phyloP scores from a whole-genome alignment of 345 rosid genomes.

The Boechera retrofracta region DNA sequence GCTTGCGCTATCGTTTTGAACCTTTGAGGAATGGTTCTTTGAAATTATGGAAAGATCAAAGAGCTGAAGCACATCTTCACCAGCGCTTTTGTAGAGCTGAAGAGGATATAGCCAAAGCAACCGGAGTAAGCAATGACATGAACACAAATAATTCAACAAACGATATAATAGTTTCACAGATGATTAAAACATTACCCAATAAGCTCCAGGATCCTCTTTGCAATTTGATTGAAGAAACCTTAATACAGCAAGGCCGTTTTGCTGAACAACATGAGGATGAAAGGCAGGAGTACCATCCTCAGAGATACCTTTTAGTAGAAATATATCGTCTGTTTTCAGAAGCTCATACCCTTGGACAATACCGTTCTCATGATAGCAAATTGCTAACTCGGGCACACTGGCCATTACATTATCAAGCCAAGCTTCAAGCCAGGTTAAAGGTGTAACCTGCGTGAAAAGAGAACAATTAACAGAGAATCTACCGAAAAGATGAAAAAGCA shows the following conservation, averaged over 20 bases:
- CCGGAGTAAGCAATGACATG: conserved; percentile 1
- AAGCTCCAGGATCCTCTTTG: conserved; percentile 97
- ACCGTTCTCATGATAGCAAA: conserved; percentile 92
- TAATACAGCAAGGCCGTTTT: conserved; percentile 89
- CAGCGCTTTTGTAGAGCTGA: conserved; percentile 93
- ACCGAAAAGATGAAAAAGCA: conserved; percentile 14
- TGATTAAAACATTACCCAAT: conserved; percentile 65
- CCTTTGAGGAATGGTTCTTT: conserved; percentile 56
- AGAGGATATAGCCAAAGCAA: conserved; percentile 30
- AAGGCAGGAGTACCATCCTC: conserved; percentile 97
- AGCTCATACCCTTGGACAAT: conserved; percentile 97
- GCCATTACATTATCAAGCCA: conserved; percentile 99
- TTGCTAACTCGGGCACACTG: conserved; percentile 96
- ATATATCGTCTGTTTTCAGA: conserved; percentile 92
- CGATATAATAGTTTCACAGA: neutral
- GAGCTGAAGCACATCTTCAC: conserved; percentile 92
- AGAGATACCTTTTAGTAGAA: conserved; percentile 80
- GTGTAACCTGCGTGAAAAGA: conserved; percentile 63
- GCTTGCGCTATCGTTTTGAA: conserved; percentile 57
- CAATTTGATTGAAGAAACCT: conserved; percentile 96
- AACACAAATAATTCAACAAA: neutral
- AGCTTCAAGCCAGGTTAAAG: conserved; percentile 96
- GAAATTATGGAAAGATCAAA: conserved; percentile 91
- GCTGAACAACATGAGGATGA: conserved; percentile 94
- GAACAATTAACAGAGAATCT: conserved; percentile 12